Evolutionary conservation across 2,329 filamentous ascomycete species (phyloP), one percentile per base, ranked within the genome.

Genomic region (Venturia carpophila): DNA sequence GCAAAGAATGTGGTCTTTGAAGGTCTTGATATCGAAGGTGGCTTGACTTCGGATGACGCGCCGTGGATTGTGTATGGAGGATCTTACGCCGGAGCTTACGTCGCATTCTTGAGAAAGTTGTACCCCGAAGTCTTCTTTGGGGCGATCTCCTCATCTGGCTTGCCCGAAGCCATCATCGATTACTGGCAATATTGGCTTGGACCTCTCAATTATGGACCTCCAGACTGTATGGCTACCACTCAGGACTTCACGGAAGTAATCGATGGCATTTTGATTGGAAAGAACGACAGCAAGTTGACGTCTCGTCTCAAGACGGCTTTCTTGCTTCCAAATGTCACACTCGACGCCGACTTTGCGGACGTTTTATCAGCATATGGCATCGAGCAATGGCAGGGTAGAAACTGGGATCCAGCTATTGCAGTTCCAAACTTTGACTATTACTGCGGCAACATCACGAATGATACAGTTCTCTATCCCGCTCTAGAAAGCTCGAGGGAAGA

Each of bases 1-100:
- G 89, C 90, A 0, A 76, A 84, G 67, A 83, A 94, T 68, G 81
- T 92, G 49, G 78, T 84, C 62, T 92, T 92, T 67, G 79, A 84
- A 0, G 90, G 90, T 0, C 75, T 92, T 5, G 86, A 90, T 71
- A 24, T 58, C 17, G 75, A 89, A 67, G 71, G 82, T 30, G 82
- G 91, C 68, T 76, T 94, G 45, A 90, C 84, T 0, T 83, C 89
- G 0, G 77, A 83, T 0, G 80, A 79, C 2, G 86, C 85, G 0
- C 84, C 91, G 0, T 94, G 87, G 77, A 87, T 96, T 66, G 85
- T 85, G 0, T 96, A 95, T 67, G 91, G 91, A 1, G 91, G 91
- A 0, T 92, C 88, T 0, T 96, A 96, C 71, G 89, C 91, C 0
- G 91, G 91, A 2, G 87, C 87, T 0, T 89, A 92, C 69, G 89